These are phyloP conservation scores for Tulasnella sp. DNA, from an alignment of 768 basidiomycete genomes.

Conservation along the genomic window DNA sequence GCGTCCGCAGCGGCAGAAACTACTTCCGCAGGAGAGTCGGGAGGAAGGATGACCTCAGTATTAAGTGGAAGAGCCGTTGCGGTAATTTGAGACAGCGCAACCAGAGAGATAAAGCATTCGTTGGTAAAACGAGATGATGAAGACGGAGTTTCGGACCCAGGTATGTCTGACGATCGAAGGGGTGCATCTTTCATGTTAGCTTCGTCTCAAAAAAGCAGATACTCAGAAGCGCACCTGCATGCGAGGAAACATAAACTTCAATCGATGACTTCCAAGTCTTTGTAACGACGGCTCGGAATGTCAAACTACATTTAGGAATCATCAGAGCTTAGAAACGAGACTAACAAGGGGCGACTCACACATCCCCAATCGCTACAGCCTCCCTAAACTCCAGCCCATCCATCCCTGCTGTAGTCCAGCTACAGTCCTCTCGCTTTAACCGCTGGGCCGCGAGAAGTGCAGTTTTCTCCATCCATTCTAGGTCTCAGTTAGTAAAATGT, in stretches of 20 bases:
- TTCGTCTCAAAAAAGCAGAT: no score
- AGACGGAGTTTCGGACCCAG: conserved; percentile 86
- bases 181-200: background rate
- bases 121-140: conserved; percentile 26
- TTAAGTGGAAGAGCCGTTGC: conserved; percentile 8
- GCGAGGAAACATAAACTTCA: conserved; percentile 31
- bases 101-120: conserved; percentile 27
- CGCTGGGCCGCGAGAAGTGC: conserved; percentile 19
- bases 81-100: conserved; percentile 20
- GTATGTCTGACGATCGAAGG: conserved; percentile 53
- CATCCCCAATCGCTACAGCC: conserved; percentile 27
- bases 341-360: background rate
- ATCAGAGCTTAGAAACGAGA: background rate
- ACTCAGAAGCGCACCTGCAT: conserved; percentile 17
- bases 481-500: background rate
- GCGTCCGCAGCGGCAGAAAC: conserved; percentile 15
- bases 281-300: conserved; percentile 28
- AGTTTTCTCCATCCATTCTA: conserved; percentile 30
- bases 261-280: conserved; percentile 17
- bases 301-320: conserved; percentile 14
- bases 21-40: conserved; percentile 12
- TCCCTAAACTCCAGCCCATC: conserved; percentile 28
- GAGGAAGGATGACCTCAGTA: background rate
- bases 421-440: conserved; percentile 19
- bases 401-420: conserved; percentile 28